Conservation (phyloP, 371 early-diverging fungal species). For the Cladochytrium tenue region DNA sequence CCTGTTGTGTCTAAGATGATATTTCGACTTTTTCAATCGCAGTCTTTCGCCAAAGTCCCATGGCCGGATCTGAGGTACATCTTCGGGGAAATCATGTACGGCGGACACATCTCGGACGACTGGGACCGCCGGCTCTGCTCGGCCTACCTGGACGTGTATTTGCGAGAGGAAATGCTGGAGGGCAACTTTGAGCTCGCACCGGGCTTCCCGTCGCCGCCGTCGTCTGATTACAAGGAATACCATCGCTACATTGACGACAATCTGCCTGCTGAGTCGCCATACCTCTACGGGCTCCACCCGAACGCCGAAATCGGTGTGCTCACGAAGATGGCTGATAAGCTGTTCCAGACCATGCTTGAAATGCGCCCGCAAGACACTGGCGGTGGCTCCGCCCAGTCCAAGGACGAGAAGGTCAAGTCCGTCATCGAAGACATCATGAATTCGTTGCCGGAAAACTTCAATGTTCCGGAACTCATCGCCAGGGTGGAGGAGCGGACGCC, state of each 20-base stretch:
- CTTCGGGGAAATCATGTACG: conserved; percentile 70
- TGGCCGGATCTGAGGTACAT: conserved; percentile 67
- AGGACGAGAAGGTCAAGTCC: conserved; percentile 61
- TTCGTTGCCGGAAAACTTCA: conserved; percentile 58
- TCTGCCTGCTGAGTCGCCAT: conserved; percentile 59
- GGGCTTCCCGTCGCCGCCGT: conserved; percentile 55
- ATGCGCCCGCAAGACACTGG: conserved; percentile 61
- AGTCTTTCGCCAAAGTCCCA: conserved; percentile 59
- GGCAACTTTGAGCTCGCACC: conserved; percentile 61
- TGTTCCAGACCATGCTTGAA: conserved; percentile 66
- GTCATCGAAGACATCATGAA: conserved; percentile 60
- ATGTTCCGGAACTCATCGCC: conserved; percentile 58
- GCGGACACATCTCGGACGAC: conserved; percentile 65
- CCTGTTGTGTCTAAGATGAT: not conserved
- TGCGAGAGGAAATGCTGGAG: conserved; percentile 61
- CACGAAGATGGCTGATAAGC: conserved; percentile 61
- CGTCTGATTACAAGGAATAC: conserved; percentile 64
- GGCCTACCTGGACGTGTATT: conserved; percentile 59
- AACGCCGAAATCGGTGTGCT: conserved; percentile 68
- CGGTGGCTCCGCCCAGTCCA: conserved; percentile 50
- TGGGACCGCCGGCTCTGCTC: conserved; percentile 65
- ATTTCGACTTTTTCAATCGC: not conserved
- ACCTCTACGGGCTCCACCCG: conserved; percentile 65
- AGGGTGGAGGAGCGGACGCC: conserved; percentile 66
- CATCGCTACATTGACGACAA: conserved; percentile 65